Evolutionary conservation across 169 alveolate genomes (phyloP), one percentile per base, ranked within the genome.

Genomic region (Cryptosporidium canis): DNA sequence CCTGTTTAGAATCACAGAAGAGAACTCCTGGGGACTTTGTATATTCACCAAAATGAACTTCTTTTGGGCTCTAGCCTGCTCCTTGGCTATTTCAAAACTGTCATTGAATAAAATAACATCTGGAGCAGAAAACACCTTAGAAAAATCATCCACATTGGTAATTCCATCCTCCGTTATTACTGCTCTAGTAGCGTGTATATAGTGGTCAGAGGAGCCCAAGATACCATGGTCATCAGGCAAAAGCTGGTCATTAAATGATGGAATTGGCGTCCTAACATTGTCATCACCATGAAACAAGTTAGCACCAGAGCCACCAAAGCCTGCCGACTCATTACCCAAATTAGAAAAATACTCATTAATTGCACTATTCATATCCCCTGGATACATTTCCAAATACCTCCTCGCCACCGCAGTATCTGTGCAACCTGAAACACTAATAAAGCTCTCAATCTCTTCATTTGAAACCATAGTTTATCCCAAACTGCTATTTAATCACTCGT

Each of bases 231-330:
- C 43, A 41, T 77, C 87, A 8, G 68, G 87, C 16, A 77, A 58
- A 11, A 77, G 63, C 66, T 77, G 87, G 47, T 77, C 87, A 77
- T 77, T 77, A 77, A 77, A 77, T 3, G 87, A 77, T 1, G 87
- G 87, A 12, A 77, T 77, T 9, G 87, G 87, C 1, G 87, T 77
- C 35, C 87, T 77, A 29, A 70, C 84, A 24, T 55, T 77, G 3
- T 37, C 47, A 1, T 37, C 85, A 6, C 14, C 67, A 8, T 48
- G 51, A 18, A 71, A 37, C 11, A 24, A 16, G 7, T 37, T 33
- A 1, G 35, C 9, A 24, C 35, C 35, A 11, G 33, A n/a, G 14
- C 11, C 3, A 18, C 21, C 39, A 2, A 41, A 35, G 41, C 27
- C 41, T 14, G 55, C 47, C 6, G 37, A 12, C n/a, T 66, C 83